Conservation (phyloP, 805 yeast genomes). For the Candida cerambycidarum region DNA sequence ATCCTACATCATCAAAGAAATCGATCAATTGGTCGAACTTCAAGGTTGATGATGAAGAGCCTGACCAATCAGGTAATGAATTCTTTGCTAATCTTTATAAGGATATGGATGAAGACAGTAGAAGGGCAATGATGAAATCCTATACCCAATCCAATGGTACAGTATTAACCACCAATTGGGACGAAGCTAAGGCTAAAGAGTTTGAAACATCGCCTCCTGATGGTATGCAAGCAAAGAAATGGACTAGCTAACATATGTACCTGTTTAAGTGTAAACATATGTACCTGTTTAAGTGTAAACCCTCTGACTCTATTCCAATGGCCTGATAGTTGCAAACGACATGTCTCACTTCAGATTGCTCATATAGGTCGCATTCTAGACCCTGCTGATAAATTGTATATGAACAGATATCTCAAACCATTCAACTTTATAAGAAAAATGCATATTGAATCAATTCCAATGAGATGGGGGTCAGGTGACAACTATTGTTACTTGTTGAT, state of each 20-base stretch:
- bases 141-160: slow-evolving; percentile 94
- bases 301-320: background rate
- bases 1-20: slow-evolving; percentile 66
- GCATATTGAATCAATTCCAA: slow-evolving; percentile 81
- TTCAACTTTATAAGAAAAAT: slow-evolving; percentile 45
- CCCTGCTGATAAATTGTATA: no score
- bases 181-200: slow-evolving; percentile 65
- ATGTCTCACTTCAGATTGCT: no score
- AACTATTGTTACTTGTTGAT: slow-evolving; percentile 82
- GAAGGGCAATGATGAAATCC: slow-evolving; percentile 95
- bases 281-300: no score
- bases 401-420: background rate
- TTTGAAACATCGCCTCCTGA: slow-evolving; percentile 75
- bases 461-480: slow-evolving; percentile 95
- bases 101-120: slow-evolving; percentile 83
- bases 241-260: no score
- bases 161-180: slow-evolving; percentile 90
- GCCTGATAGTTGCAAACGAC: background rate
- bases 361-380: no score
- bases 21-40: slow-evolving; percentile 67
- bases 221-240: slow-evolving; percentile 61
- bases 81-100: slow-evolving; percentile 76
- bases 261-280: no score
- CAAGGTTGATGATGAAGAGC: slow-evolving; percentile 44
- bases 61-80: slow-evolving; percentile 52